Base-by-base conservation (phyloP, 2,329 filamentous ascomycete genomes). In the Ophiostoma australiae region DNA sequence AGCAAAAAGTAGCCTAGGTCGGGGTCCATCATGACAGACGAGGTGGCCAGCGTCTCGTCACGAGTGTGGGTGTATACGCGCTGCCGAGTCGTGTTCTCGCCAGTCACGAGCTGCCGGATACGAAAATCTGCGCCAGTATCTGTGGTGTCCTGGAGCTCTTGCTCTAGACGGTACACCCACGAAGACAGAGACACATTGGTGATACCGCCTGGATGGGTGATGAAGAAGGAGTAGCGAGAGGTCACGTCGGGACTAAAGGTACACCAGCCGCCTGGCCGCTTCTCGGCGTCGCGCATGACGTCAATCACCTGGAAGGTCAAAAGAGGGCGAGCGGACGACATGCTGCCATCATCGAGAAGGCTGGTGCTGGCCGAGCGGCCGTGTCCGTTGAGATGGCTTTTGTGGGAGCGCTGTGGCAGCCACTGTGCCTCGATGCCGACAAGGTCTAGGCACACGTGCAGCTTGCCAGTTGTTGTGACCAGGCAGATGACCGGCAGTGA, bases 341-440 rank as follows among this genome's bases (percentile, higher is more conserved):
- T 31, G 15, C 80, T 77, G 1, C 79, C 79, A 23, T 79, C 73
- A 10, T 68, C 67, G 23, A 68, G 23, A 13, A 68, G 39, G 31
- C 37, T 41, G 63, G 15, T 11, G 35, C 35, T 66, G 35, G 35
- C 63, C 33, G 63, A 66, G 15, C 63, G 63, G 17, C 33, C 65
- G 37, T 55, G 35, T 3, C 33, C 65, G n/a, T 55, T 48, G 15
- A 71, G 41, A 31, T 69, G 72, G 70, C 70, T 71, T 41, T 71
- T 71, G 69, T 71, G 88, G 75, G 80, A 82, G 71, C 83, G 85
- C 7, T 86, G 85, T 0, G 86, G 86, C 27, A 90, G 79, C 88
- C 88, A 90, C 76, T 89, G 85, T n/a, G 88, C 88, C 76, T 90
- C 85, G 20, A 89, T 83, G 1, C 87, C 87, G 11, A 88, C 84